phyloP scores from a whole-genome alignment of 371 early-diverging fungal genomes.

The Mucor plumbeus region DNA sequence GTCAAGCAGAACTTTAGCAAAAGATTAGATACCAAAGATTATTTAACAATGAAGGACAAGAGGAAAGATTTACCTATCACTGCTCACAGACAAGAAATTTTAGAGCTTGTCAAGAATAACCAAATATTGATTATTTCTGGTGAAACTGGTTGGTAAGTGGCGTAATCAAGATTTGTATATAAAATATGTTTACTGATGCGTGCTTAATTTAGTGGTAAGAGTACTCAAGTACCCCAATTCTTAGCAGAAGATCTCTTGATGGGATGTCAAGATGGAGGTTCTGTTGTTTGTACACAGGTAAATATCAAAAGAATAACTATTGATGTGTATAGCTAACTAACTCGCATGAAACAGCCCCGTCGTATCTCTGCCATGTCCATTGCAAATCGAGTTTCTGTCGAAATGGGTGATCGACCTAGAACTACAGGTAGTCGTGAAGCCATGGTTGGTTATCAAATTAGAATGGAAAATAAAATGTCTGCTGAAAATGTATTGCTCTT shows the following conservation, averaged over 20 bases:
- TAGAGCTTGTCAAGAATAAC: slow-evolving; percentile 55
- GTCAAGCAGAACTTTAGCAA: slow-evolving; percentile 36
- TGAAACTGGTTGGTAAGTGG: slow-evolving; percentile 77
- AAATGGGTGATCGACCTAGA: slow-evolving; percentile 69
- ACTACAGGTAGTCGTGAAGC: slow-evolving; percentile 54
- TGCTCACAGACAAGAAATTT: slow-evolving; percentile 60
- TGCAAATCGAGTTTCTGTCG: slow-evolving; percentile 86
- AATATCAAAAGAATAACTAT: slow-evolving; percentile 18
- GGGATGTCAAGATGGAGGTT: slow-evolving; percentile 33
- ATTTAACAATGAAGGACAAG: slow-evolving; percentile 52
- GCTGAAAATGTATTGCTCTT: slow-evolving; percentile 68
- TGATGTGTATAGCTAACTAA: slow-evolving; percentile 17
- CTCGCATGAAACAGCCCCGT: slow-evolving; percentile 63
- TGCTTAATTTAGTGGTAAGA: slow-evolving; percentile 73
- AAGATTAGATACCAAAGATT: slow-evolving; percentile 38
- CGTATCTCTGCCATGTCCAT: slow-evolving; percentile 95
- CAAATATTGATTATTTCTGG: slow-evolving; percentile 85
- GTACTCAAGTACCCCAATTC: slow-evolving; percentile 91
- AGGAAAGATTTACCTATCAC: slow-evolving; percentile 68
- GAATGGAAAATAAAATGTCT: slow-evolving; percentile 68
- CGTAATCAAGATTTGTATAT: too few relatives aligned
- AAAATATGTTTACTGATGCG: neutral
- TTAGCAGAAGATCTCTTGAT: slow-evolving; percentile 69
- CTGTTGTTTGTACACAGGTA: slow-evolving; percentile 87
- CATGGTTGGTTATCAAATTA: slow-evolving; percentile 87